Evolutionary conservation across 306 rosid species (phyloP).

Genomic region (Inga leiocalycina): DNA sequence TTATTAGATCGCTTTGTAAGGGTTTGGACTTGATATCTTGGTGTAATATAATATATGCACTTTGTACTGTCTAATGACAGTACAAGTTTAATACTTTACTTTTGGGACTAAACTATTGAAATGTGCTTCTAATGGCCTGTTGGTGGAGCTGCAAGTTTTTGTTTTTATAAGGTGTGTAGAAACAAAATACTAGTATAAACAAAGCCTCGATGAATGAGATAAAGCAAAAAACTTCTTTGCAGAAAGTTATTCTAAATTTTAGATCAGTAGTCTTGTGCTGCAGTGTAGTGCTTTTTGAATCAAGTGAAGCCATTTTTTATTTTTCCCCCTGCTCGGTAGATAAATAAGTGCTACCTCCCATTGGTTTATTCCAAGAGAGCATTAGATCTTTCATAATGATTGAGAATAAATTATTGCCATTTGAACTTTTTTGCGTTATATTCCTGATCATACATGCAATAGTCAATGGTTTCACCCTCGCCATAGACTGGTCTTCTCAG

Average conservation of each 20-base stretch:
- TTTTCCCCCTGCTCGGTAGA: background rate
- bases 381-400: background rate
- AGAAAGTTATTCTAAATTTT: background rate
- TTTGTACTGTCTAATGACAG: background rate
- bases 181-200: background rate
- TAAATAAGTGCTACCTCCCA: background rate
- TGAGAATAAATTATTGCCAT: background rate
- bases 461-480: background rate
- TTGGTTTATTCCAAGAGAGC: background rate
- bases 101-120: background rate
- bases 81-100: background rate
- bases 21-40: background rate
- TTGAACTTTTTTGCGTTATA: background rate
- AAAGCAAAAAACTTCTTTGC: background rate
- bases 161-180: background rate
- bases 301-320: background rate
- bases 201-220: background rate
- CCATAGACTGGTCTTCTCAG: background rate
- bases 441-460: background rate
- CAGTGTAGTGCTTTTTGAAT: background rate
- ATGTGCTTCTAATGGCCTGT: background rate
- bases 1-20: background rate
- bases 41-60: background rate
- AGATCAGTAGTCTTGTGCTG: background rate
- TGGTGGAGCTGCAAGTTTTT: background rate